Evolutionary conservation across 2,329 filamentous ascomycete species (phyloP).

Genomic region (Niveomyces coronatus): DNA sequence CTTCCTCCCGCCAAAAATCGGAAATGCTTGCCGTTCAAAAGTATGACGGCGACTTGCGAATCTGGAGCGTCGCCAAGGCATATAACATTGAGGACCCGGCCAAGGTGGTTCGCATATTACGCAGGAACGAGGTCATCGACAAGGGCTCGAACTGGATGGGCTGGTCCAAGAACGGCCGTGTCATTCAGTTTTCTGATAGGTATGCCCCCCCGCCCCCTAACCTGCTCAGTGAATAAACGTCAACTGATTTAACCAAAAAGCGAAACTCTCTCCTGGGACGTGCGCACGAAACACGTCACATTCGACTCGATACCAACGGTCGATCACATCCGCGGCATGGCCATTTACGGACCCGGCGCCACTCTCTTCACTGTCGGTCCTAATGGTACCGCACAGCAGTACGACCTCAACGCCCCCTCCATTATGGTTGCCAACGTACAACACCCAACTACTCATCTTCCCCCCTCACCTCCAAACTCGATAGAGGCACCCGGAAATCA

Average conservation of each 20-base stretch:
- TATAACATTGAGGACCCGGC: constrained; percentile 62
- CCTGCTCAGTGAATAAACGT: constrained; percentile 16
- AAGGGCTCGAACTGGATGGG: constrained; percentile 87
- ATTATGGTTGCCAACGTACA: constrained; percentile 79
- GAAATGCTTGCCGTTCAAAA: constrained; percentile 96
- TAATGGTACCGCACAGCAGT: constrained; percentile 87
- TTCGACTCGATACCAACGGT: constrained; percentile 81
- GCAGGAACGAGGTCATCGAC: constrained; percentile 62
- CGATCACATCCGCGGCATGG: constrained; percentile 69
- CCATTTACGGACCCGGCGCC: constrained; percentile 84
- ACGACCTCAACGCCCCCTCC: constrained; percentile 76
- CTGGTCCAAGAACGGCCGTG: constrained; percentile 96
- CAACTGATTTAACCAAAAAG: constrained; percentile 37
- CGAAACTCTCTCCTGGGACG: constrained; percentile 92
- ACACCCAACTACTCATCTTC: constrained; percentile 67
- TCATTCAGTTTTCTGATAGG: constrained; percentile 87
- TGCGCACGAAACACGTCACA: constrained; percentile 92
- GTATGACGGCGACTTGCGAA: constrained; percentile 79
- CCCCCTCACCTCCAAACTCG: constrained; percentile 74
- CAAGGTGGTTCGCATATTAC: constrained; percentile 80
- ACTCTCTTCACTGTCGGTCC: constrained; percentile 82
- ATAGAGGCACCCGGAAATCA: constrained; percentile 58
- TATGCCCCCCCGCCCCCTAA: constrained; percentile 37
- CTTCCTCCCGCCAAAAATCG: constrained; percentile 89
- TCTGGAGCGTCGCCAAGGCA: constrained; percentile 92